Evolutionary conservation across 2,329 filamentous ascomycete species (phyloP), one percentile per base, ranked within the genome.

Genomic region (Dryadomyces quercus-mongolicae): DNA sequence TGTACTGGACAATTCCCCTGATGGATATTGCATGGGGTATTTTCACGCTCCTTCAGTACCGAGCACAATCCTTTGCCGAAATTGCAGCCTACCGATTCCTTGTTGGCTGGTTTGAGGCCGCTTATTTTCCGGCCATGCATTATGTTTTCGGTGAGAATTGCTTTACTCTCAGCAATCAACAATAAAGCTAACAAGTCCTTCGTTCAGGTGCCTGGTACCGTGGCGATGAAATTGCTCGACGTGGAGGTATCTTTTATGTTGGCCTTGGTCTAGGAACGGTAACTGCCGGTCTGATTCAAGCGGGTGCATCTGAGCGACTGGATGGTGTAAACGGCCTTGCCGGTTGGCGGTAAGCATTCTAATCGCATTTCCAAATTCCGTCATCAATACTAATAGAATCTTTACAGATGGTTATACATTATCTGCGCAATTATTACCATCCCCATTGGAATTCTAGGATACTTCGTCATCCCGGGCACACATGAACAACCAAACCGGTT

Each of bases 241-340:
- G 82, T 2, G 78, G 73, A 4, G 80, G 77, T 42, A 76, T 85
- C 51, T 84, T 84, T 61, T 81, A 77, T 0, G 71, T 76, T 0
- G 79, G 77, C 10, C 78, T 78, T 1, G 68, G 81, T 1, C 76
- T 76, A 77, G 56, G 56, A 18, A 46, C 50, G 16, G 62, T 67
- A 61, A 57, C 66, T 12, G 62, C 60, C 31, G 63, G 65, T 0
- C 65, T 66, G 47, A 62, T 80, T 0, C 75, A 78, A 58, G 71
- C 75, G 3, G 54, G 16, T 6, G 74, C 50, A 1, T 43, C 54
- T 4, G 71, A 1, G 65, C 31, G 55, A 5, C 65, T 79, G 13
- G 68, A 76, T 25, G 71, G 70, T 2, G 64, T 75, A 4, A 63
- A 70, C 22, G 74, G 74, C 0, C 64, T 76, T 0, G 68, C 68